phyloP scores from a whole-genome alignment of 257 asterid species.

The Solanum megistacrolobum region DNA sequence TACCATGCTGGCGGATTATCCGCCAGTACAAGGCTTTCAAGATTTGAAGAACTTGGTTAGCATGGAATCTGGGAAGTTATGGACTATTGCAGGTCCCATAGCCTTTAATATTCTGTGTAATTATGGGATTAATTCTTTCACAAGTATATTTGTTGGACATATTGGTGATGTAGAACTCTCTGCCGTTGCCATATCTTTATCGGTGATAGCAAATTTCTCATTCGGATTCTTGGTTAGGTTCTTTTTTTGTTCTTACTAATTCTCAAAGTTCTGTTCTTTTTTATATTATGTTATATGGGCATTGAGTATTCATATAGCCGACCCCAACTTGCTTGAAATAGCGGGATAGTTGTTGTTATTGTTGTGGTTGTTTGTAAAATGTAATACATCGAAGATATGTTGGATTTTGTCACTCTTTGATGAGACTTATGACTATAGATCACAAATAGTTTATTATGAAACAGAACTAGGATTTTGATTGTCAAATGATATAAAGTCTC shows the following conservation, averaged over 20 bases:
- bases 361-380: background rate
- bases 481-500: background rate
- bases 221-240: constrained; percentile 89
- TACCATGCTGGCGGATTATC: constrained; percentile 46
- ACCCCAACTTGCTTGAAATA: background rate
- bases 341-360: background rate
- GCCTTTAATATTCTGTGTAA: constrained; percentile 90
- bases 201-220: constrained; percentile 78
- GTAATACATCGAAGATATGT: background rate
- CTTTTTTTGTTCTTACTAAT: background rate
- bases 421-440: background rate
- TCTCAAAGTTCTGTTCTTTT: background rate
- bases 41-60: constrained; percentile 28
- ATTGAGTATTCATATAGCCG: background rate
- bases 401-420: background rate
- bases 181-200: constrained; percentile 75
- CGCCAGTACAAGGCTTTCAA: constrained; percentile 26
- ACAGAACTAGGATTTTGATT: background rate
- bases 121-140: constrained; percentile 82
- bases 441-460: background rate
- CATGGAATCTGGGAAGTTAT: constrained; percentile 57
- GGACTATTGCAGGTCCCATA: constrained; percentile 86
- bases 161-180: constrained; percentile 92
- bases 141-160: constrained; percentile 82
- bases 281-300: background rate